Base-by-base conservation (phyloP, 169 alveolate species). In the Plasmodium gonderi region DNA sequence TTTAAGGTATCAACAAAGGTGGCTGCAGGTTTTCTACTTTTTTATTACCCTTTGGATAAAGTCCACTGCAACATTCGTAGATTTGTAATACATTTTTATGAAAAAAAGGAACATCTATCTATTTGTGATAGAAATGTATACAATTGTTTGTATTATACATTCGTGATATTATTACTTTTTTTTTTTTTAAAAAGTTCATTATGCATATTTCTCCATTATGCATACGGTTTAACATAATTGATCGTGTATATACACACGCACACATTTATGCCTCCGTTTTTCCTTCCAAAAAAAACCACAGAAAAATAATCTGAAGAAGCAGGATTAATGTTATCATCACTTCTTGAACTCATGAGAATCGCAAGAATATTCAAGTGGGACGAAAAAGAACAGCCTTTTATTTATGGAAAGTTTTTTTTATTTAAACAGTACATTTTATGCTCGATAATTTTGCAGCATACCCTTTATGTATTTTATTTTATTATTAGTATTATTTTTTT, bases 21-120 rank as follows among this genome's bases (percentile, higher is more conserved):
- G 38, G 23, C 47, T 65, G 94, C 79, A 77, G 94, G 94, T 38
- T 90, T 90, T 79, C 72, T 90, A 20, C 94, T 90, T 76, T 90
- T 90, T 90, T 90, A 90, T 74, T 90, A 90, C 45, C 94, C 94
- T 11, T 44, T 90, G 65, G 94, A 90, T 79, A 90, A 76, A 90
- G 42, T 78, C 29, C 94, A 90, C 40, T 90, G 94, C 94, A 90
- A 90, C 80, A 90, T 90, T 40, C 94, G 94, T 51, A 36, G 94
- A 76, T 90, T 78, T 47, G 94, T 90, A 90, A 77, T 64, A 23
- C 33, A 51, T 26, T 45, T 44, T 69, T 80, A 80, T 33, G 45
- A 69, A 80, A 44, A 74, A 60, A 44, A 54, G 29, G 8, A 36
- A 40, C 12, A 14, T 14, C 38, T 60, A 23, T 36, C 72, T 20